A percentile compares a stretch with the other conserved stretches of the same genome.
Conservation (phyloP, 768 basidiomycete genomes). For the Leccinellum luteum region DNA sequence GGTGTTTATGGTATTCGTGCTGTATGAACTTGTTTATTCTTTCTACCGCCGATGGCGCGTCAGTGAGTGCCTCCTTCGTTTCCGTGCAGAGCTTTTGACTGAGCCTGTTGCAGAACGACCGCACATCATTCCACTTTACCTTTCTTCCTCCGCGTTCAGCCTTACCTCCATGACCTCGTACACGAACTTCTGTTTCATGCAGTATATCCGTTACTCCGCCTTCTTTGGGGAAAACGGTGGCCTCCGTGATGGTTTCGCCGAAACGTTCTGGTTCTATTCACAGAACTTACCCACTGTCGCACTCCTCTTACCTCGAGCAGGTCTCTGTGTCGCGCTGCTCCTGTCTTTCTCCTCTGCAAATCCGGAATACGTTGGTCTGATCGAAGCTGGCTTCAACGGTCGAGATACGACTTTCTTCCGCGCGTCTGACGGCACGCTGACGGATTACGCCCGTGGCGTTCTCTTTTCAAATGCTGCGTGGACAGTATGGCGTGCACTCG, state of each 20-base stretch:
- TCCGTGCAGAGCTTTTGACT: conserved; percentile 9
- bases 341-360: conserved; percentile 56
- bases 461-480: conserved; percentile 78
- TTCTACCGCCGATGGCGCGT: conserved; percentile 75
- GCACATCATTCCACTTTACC: conserved; percentile 75
- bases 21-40: conserved; percentile 77
- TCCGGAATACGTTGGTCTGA: conserved; percentile 44
- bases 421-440: conserved; percentile 59
- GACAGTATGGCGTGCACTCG: conserved; percentile 71
- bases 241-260: conserved; percentile 63
- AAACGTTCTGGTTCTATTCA: conserved; percentile 79
- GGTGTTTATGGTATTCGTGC: conserved; percentile 66
- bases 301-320: conserved; percentile 82
- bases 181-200: conserved; percentile 80
- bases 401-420: conserved; percentile 80
- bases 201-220: conserved; percentile 72
- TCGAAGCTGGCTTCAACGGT: conserved; percentile 44
- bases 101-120: conserved; percentile 64
- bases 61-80: conserved; percentile 51
- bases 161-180: conserved; percentile 76
- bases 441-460: conserved; percentile 74
- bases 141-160: conserved; percentile 76
- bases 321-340: conserved; percentile 69
- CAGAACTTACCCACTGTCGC: conserved; percentile 83
- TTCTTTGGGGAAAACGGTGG: conserved; percentile 53